Base-by-base conservation (phyloP, 352 stramenopile species). In the Globisporangium alternatum region DNA sequence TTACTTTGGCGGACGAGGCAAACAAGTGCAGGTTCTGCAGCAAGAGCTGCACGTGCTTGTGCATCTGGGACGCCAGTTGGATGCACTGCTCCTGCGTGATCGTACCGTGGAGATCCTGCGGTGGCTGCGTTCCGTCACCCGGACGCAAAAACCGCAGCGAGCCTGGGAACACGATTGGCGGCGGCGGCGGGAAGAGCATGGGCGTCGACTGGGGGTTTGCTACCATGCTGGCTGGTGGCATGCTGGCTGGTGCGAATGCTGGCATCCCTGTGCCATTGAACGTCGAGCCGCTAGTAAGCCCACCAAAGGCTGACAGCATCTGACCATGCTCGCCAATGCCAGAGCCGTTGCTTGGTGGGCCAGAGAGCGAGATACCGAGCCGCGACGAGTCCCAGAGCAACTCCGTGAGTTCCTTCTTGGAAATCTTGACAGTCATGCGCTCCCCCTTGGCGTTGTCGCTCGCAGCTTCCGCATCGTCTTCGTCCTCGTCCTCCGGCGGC, bases 31-130 rank as follows among this genome's bases (percentile, higher is more conserved):
- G 87, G 30, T 74, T 91, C 67, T 93, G 82, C 19, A 93, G 60
- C 56, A 95, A 44, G 6, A 95, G 70, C 66, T 95, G 87, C 30
- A 93, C 74, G 66, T 95, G 87, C 41, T 95, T 95, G 69, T 95
- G 87, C 81, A 95, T 93, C 54, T 95, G 87, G 4, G 87, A 95
- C 1, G 87, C 83, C 43, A 95, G 47, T 63, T 93, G 84, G 56
- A 93, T 84, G 45, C 86, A 92, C 62, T 94, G 87, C 35, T 77
- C 66, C 66, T 89, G 76, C 1, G 76, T 83, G 43, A 92, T 72
- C 8, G 74, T 71, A 2, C 73, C 75, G 43, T 68, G 67, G 12
- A 76, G 15, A 10, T 81, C 64, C 30, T 72, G 60, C 21, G 31
- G 15, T 44, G 28, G 59, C n/a, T 17, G 37, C 30, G 44, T 49